Base-by-base conservation (phyloP, 331 rosid species). In the Acacia concinna region DNA sequence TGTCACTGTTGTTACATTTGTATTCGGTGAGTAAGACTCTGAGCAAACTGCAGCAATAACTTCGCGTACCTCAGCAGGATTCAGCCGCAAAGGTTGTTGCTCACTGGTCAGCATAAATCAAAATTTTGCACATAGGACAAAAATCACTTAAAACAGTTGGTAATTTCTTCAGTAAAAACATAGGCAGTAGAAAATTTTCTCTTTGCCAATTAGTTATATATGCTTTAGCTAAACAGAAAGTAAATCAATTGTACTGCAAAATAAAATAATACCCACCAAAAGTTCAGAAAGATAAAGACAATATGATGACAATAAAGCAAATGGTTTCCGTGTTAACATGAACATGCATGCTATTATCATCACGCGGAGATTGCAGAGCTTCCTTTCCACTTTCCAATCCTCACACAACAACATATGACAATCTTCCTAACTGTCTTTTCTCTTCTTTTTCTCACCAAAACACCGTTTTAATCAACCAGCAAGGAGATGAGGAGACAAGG, bases 1-100 rank as follows among this genome's bases (percentile, higher is more conserved):
- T 68, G 99, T 82, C 79, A 84, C 75, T 70, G 91, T 87, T 84
- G 78, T 84, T 54, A 66, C 76, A 84, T 89, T 95, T 76, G 88
- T 66, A 68, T 81, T 87, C 65, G 91, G 85, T 59, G 86, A 79
- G 75, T 91, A 90, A 67, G 86, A 85, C 90, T 91, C 99, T 14
- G 97, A 89, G 93, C 99, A 93, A 89, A 96, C 99, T 70, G 97
- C 99, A 68, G 99, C 95, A 86, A 96, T 93, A 77, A 96, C 98
- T 80, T 93, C 99, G 43, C 89, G 88, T 68, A 96, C 99, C 94
- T 96, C 99, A 35, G 94, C 93, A 82, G 98, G 98, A 85, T 91
- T 93, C 88, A 96, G 84, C 62, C 97, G 93, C 82, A 96, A 84
- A 86, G 99, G 98, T 70, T 96, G 99, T 84, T 96, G 99, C 81